Conservation (phyloP, 2,329 filamentous ascomycete species). For the Ophiocordyceps camponoti-floridani region DNA sequence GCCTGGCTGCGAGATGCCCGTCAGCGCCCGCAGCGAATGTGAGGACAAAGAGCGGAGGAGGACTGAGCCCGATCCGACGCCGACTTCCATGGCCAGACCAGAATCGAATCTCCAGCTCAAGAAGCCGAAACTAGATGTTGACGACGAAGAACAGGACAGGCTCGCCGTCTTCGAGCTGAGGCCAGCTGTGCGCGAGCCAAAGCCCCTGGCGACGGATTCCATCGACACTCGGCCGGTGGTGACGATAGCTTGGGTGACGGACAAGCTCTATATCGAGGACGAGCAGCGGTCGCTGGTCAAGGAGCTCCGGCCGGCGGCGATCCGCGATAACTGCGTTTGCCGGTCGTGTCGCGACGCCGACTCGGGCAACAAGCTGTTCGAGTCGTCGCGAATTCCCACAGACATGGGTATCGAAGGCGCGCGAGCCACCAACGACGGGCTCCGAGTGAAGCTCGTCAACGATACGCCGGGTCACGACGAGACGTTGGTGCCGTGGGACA, state of each 20-base stretch:
- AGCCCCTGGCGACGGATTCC: neutral
- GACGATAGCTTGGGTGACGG: constrained; percentile 9
- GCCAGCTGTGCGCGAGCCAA: neutral
- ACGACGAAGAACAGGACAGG: neutral
- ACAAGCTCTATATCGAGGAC: constrained; percentile 13
- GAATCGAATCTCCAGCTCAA: neutral
- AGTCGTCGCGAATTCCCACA: constrained; percentile 20
- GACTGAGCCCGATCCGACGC: no score
- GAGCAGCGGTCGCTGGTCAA: constrained; percentile 6
- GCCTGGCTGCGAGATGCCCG: neutral
- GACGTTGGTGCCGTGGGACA: constrained; percentile 15
- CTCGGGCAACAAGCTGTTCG: constrained; percentile 41
- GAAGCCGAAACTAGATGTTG: neutral
- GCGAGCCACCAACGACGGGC: constrained; percentile 14
- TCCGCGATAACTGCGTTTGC: constrained; percentile 40
- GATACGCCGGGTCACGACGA: constrained; percentile 21
- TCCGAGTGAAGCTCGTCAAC: constrained; percentile 42
- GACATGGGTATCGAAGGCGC: constrained; percentile 14
- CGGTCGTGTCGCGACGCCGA: constrained; percentile 31
- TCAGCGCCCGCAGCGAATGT: neutral
- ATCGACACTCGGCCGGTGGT: constrained; percentile 2
- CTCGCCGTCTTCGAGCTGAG: neutral
- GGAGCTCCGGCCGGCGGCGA: constrained; percentile 10
- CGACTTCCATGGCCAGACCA: no score
- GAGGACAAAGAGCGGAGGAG: neutral